Conservation (phyloP, 495 filamentous ascomycete genomes). For the Xylaria castorea region DNA sequence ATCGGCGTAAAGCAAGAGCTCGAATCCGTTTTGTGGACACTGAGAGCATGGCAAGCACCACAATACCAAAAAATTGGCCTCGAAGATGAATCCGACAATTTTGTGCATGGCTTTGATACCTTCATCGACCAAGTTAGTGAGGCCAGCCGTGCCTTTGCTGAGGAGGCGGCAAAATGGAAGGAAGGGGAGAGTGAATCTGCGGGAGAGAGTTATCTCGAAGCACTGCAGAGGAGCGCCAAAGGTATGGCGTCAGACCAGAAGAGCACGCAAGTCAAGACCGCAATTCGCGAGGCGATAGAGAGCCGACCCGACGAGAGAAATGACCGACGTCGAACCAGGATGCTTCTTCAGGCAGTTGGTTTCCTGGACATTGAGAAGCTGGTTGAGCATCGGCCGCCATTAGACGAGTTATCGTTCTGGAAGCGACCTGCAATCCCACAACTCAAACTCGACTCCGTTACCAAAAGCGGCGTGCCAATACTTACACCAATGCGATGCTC, state of each 20-base stretch:
- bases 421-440: constrained; percentile 2
- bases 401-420: constrained; percentile 1
- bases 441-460: constrained; percentile 8
- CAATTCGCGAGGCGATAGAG: not conserved
- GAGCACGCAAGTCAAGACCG: not conserved
- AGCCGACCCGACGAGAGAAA: not conserved
- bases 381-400: constrained; percentile 6
- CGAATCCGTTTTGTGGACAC: constrained; percentile 2
- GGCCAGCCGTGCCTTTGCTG: not conserved
- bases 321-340: not conserved
- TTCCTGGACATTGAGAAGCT: constrained; percentile 7
- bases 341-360: not conserved
- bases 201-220: constrained; percentile 4
- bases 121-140: constrained; percentile 7
- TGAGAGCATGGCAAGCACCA: constrained; percentile 7
- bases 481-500: not conserved
- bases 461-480: constrained; percentile 2
- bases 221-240: not conserved
- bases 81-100: not conserved
- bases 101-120: not conserved
- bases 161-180: not conserved
- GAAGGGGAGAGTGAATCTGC: not conserved
- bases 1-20: not conserved
- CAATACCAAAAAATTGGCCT: not conserved
- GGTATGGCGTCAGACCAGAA: not conserved